Base-by-base conservation (phyloP, 2,329 filamentous ascomycete genomes). In the Nothophoma quercina region DNA sequence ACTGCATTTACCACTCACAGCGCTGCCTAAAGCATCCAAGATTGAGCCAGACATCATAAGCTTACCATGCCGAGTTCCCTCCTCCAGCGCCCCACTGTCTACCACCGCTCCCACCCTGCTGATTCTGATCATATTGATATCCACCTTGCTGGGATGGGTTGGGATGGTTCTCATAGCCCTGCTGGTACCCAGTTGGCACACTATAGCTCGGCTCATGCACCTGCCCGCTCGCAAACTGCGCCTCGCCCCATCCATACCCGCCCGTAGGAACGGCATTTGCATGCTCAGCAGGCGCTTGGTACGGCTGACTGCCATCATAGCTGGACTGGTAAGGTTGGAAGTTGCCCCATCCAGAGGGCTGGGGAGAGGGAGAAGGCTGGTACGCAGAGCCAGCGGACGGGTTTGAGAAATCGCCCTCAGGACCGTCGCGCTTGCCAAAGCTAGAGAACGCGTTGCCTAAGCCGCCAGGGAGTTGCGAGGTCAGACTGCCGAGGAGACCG, bases 261-360 rank as follows among this genome's bases (percentile, higher is more conserved):
- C 60, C 62, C 29, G 58, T 40, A 7, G 69, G 68, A 9, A 55
- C 51, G 9, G 62, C 55, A 32, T 66, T 65, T 33, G 59, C 68
- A 50, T 68, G 67, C 30, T 68, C 64, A 1, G 64, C 62, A 7
- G 67, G 63, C 5, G 63, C 56, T 47, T 63, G 67, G 36, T 70
- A 68, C 2, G 56, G 63, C 25, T 65, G 67, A 15, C 45, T 49
- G n/a, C 68, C 68, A 2, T 65, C 51, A 47, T 74, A 69, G 5
- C 63, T 64, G 4, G 68, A 72, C 51, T 74, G 67, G 47, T 74
- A 73, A 1, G 71, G 71, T 26, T 73, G 69, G 61, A 74, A 74
- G 22, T 33, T 49, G 1, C 35, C 28, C 35, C 44, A 40, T 15
- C 26, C 26, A 5, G 65, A 60, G 3, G 69, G 66, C 38, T 69